Evolutionary conservation across 2,329 filamentous ascomycete species (phyloP).

Genomic region (Bipolaris cookei): DNA sequence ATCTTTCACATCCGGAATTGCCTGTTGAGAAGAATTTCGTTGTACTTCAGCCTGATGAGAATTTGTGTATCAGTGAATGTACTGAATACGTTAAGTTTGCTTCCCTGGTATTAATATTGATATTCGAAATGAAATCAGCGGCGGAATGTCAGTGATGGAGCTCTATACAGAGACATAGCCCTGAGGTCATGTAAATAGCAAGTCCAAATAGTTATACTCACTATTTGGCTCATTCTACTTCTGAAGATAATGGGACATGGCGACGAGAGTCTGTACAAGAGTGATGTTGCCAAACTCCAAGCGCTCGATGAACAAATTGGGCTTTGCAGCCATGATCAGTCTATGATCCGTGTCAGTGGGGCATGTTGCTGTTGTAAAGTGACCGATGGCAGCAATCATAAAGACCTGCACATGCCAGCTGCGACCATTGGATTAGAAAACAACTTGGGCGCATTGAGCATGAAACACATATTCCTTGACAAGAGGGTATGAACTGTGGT

Average conservation of each 20-base stretch:
- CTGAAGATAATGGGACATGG: conserved; percentile 59
- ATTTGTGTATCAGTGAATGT: neutral
- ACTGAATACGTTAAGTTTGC: neutral
- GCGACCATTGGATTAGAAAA: conserved; percentile 44
- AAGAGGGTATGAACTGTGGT: conserved; percentile 57
- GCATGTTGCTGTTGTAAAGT: conserved; percentile 5
- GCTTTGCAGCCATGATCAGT: conserved; percentile 43
- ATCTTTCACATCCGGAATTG: neutral
- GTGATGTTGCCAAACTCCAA: conserved; percentile 59
- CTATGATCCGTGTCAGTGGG: neutral
- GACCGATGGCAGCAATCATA: neutral
- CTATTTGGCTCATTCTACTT: conserved; percentile 60
- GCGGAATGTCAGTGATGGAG: conserved; percentile 56
- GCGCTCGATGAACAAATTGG: conserved; percentile 54
- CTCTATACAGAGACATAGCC: conserved; percentile 59
- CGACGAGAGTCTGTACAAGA: conserved; percentile 55
- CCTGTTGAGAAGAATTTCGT: too few relatives aligned
- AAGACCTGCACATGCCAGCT: conserved; percentile 21
- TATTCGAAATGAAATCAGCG: conserved; percentile 26
- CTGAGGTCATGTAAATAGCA: conserved; percentile 58
- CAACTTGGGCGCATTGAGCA: conserved; percentile 55
- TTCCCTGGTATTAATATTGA: neutral
- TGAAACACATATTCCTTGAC: conserved; percentile 57
- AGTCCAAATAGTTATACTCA: conserved; percentile 58
- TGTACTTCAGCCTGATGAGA: neutral